Base-by-base conservation (phyloP, 768 basidiomycete species). In the Tricholoma furcatifolium region DNA sequence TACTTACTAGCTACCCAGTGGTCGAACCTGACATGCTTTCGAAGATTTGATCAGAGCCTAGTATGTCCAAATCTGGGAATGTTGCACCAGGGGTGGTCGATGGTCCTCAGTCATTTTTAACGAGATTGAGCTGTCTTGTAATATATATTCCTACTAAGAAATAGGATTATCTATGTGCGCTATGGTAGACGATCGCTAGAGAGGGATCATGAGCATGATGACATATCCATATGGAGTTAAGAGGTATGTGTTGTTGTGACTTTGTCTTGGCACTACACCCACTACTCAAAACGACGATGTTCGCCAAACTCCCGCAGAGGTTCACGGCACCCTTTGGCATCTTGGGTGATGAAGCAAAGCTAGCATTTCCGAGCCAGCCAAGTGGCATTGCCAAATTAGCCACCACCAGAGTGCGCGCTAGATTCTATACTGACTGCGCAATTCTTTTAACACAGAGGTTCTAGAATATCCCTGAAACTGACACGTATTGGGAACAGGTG, bases 401-500 rank as follows among this genome's bases (percentile, higher is more conserved):
- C 43, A 77, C 83, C 12, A 79, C 78, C 30, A 82, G 92, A 60
- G 93, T 93, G 69, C 59, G 91, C 18, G 35, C 35, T 17, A 18
- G 34, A 35, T 47, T 36, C 42, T 9, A 15, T 11, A 41, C 10
- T 36, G 32, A 44, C 42, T 41, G 43, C 53, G 30, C 6, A 30
- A 10, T 35, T 36, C 10, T n/a, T 44, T 53, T 53, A 34, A 36
- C 50, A 20, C 40, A 41, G 4, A 27, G 27, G 57, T 49, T 40
- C 31, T 54, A 93, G 91, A 82, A 88, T 60, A 93, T 95, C 45
- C 67, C 83, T 2, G 76, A 82, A 53, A 79, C 72, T 2, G 94
- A 97, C 64, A 73, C 67, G n/a, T 94, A 95, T 64, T 96, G 93
- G 93, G 80, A 93, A 53, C 93, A 96, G 74, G 91, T 90, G 42